Evolutionary conservation across 192 early-diverging fungal genomes (phyloP), one percentile per base, ranked within the genome.

Genomic region (Coemansia sp.): DNA sequence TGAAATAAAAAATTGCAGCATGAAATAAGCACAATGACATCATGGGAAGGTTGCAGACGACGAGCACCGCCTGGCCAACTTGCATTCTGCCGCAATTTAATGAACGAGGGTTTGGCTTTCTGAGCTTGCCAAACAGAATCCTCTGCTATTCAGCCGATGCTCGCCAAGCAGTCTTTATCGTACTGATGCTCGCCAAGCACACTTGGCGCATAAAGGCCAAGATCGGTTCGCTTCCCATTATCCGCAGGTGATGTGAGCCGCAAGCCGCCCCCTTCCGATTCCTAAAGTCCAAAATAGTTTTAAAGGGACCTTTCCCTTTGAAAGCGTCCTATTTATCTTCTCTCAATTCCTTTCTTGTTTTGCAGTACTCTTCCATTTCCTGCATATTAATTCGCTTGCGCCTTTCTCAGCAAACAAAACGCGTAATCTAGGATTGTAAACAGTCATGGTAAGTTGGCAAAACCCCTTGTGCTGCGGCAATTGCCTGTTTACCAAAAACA

Each of bases 141-240:
- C 31, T 35, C 21, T 8, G 31, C 7, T 35, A 35, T 35, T 35
- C 31, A 35, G 31, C 31, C 31, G 31, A 7, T 35, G 31, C 21
- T 21, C 21, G 21, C 31, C 31, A 35, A 35, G 31, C 31, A 35
- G 6, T 47, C n/a, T 3, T 49, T 21, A 17, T 17, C 6, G 6
- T 7, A 21, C 48, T 6, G 19, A 2, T 21, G 19, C n/a, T 16
- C 6, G 48, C 48, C 48, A 49, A 49, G 48, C 48, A 5, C 2
- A 7, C 48, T 22, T 49, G 48, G 48, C 48, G 19, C 48, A 49
- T 17, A 55, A 8, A n/a, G 4, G 53, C 53, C 53, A 55, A 55
- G 53, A 29, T 27, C 53, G 53, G 53, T 31, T 55, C 53, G 12
- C 16, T 47, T 47, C 5, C 12, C n/a, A 14, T 47, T 12, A 47